Base-by-base conservation (phyloP, 1,284 basidiomycete genomes). In the Xerocomus minutiporus region DNA sequence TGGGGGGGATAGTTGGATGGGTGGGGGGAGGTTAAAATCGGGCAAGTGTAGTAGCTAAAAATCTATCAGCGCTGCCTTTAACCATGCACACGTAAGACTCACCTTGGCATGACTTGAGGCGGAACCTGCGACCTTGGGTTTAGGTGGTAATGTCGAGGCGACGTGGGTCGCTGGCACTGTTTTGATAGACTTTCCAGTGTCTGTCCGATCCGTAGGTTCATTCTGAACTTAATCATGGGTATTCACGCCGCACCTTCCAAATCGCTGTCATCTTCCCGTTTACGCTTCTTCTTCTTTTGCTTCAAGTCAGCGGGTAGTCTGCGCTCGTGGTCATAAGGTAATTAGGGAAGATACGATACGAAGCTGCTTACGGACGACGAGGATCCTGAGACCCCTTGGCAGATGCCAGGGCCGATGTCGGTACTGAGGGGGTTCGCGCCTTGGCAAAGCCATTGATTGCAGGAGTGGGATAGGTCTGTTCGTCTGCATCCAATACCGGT, bases 281-380 rank as follows among this genome's bases (percentile, higher is more conserved):
- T 91, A 67, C 86, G 84, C 65, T 91, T 91, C 73, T 92, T 91
- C 74, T 91, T 90, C 76, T 90, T 91, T 67, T 84, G 82, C 72
- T 84, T 86, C 42, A 71, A 55, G 44, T 85, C 82, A 13, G 82
- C 69, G 35, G 59, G 62, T 50, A 66, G 55, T 46, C 70, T 75
- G 47, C n/a, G 42, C 31, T 2, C 25, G 39, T 26, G 50, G 23
- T 36, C 63, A 38, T 58, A 42, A 53, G 64, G 7, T 15, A 8
- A 23, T n/a, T n/a, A 17, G 15, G 26, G 13, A 9, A 2, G 20
- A 29, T 5, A 44, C 20, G 25, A n/a, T 15, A 23, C 15, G 8
- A 23, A 25, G 2, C 20, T 29, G 60, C 75, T 68, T 56, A 77
- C 75, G 68, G 66, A 56, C 71, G 74, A 41, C 77, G 73, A 15